Evolutionary conservation across 768 basidiomycete genomes (phyloP).

Genomic region (Filobasidium floriforme): DNA sequence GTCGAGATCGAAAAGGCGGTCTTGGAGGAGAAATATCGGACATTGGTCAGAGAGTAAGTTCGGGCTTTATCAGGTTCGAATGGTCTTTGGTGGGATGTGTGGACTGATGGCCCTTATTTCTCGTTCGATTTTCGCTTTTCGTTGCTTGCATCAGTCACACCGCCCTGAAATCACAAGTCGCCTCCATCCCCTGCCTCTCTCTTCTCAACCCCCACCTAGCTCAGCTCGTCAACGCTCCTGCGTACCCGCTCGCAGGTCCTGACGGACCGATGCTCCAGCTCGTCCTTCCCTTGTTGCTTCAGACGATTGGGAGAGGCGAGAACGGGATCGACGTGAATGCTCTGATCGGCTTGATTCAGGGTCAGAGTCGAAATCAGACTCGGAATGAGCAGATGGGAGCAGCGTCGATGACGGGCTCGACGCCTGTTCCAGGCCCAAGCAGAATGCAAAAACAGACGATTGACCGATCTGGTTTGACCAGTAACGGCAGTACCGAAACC

Average conservation of each 20-base stretch:
- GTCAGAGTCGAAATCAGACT: neutral
- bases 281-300: neutral
- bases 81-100: too few relatives aligned
- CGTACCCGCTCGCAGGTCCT: neutral
- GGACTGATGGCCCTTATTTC: too few relatives aligned
- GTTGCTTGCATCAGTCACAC: too few relatives aligned
- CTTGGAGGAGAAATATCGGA: neutral
- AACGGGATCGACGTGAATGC: neutral
- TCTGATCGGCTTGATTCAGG: neutral
- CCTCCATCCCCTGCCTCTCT: neutral
- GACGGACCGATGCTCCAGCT: neutral
- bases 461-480: neutral
- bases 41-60: neutral
- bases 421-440: neutral
- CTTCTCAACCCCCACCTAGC: neutral
- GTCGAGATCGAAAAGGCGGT: neutral
- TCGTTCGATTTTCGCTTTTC: too few relatives aligned
- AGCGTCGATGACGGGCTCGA: too few relatives aligned
- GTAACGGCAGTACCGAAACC: neutral
- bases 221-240: neutral
- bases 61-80: neutral
- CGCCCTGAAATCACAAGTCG: too few relatives aligned
- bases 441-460: neutral
- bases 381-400: too few relatives aligned
- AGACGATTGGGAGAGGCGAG: neutral